Conservation (phyloP, 2,329 filamentous ascomycete species). For the Paecilomyces niveus region DNA sequence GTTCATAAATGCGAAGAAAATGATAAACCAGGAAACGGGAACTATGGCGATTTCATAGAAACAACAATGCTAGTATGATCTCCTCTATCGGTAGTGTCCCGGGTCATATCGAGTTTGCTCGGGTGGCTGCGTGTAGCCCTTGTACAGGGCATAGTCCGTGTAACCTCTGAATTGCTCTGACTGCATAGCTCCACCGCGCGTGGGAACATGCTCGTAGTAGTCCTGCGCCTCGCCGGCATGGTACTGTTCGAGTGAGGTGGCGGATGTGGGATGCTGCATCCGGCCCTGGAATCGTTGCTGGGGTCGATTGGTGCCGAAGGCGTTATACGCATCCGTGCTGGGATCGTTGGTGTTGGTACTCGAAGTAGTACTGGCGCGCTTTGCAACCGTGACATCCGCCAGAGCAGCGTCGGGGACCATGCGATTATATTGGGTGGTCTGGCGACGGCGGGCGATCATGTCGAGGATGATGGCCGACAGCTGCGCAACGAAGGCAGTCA, state of each 20-base stretch:
- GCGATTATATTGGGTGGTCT: slow-evolving; percentile 39
- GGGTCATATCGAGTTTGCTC: slow-evolving; percentile 32
- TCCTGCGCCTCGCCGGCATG: slow-evolving; percentile 18
- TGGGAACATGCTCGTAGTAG: slow-evolving; percentile 21
- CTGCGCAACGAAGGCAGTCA: slow-evolving; percentile 42
- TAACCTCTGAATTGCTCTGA: slow-evolving; percentile 4
- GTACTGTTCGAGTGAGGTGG: slow-evolving; percentile 11
- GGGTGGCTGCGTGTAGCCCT: slow-evolving; percentile 14
- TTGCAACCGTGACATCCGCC: slow-evolving; percentile 28
- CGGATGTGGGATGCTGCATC: slow-evolving; percentile 2
- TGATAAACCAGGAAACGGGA: background rate
- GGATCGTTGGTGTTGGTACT: slow-evolving; percentile 2
- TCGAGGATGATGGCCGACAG: slow-evolving; percentile 45
- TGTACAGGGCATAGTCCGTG: background rate
- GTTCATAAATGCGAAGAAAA: background rate
- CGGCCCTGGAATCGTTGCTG: slow-evolving; percentile 1
- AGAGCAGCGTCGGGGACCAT: slow-evolving; percentile 33
- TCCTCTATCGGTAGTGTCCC: background rate
- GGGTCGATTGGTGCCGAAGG: slow-evolving; percentile 8
- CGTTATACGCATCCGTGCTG: slow-evolving; percentile 5
- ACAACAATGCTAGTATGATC: background rate
- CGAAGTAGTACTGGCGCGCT: slow-evolving; percentile 13
- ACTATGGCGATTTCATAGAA: background rate
- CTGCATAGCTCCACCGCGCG: slow-evolving; percentile 10
- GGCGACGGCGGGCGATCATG: slow-evolving; percentile 39